phyloP scores from a whole-genome alignment of 2,329 filamentous ascomycete species.

The Leptographium radiaticola region DNA sequence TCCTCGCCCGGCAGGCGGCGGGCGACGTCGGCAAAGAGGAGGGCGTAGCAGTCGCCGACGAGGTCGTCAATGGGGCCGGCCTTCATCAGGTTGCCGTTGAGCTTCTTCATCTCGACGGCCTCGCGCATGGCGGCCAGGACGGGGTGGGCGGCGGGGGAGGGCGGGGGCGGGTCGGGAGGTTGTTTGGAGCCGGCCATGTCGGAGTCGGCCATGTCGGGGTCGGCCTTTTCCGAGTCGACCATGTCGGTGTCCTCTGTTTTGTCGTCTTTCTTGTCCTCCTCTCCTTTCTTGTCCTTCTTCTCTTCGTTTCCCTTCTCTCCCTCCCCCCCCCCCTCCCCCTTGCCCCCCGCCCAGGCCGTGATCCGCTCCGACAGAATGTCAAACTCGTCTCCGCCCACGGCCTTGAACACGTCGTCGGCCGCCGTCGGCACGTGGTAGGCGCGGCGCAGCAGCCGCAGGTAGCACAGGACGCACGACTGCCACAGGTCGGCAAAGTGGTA shows the following conservation, averaged over 20 bases:
- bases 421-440: slow-evolving; percentile 30
- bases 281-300: not conserved
- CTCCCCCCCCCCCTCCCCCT: not conserved
- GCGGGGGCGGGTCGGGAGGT: not conserved
- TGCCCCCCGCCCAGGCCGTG: slow-evolving; percentile 35
- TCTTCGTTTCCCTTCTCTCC: not conserved
- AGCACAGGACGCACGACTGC: slow-evolving; percentile 41
- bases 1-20: slow-evolving; percentile 41
- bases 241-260: not conserved
- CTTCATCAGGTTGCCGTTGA: slow-evolving; percentile 84
- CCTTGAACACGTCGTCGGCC: slow-evolving; percentile 43
- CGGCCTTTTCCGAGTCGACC: not conserved
- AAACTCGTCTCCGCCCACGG: slow-evolving; percentile 40
- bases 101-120: slow-evolving; percentile 46
- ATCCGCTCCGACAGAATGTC: slow-evolving; percentile 42
- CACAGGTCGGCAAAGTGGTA: slow-evolving; percentile 49
- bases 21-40: slow-evolving; percentile 56
- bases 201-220: not conserved
- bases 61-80: slow-evolving; percentile 77
- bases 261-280: not conserved
- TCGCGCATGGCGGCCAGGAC: slow-evolving; percentile 41
- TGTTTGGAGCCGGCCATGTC: no score
- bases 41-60: slow-evolving; percentile 80
- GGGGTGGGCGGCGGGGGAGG: not conserved
- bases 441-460: slow-evolving; percentile 38